These are phyloP conservation scores for Botryotinia calthae DNA, from an alignment of 2,329 filamentous ascomycete species.

Conservation along the genomic window DNA sequence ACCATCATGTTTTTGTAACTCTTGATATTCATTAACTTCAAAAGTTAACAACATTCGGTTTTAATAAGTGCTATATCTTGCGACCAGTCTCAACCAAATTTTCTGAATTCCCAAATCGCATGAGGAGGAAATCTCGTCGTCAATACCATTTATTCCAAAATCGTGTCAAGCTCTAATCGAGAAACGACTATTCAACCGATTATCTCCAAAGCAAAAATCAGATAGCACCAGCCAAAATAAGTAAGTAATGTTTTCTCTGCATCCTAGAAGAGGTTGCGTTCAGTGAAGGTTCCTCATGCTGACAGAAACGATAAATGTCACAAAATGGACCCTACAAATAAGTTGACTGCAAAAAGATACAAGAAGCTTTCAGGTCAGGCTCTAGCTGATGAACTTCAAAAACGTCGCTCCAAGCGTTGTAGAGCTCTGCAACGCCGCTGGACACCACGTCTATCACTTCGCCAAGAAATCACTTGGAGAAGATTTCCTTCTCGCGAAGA, in stretches of 20 bases:
- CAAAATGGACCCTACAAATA: not conserved
- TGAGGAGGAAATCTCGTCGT: not conserved
- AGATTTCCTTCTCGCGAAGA: not conserved
- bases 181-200: not conserved
- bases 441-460: too few species aligned
- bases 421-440: too few species aligned
- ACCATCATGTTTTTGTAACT: too few species aligned
- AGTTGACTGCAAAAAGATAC: not conserved
- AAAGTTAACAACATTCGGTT: not conserved
- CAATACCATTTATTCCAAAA: not conserved
- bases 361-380: not conserved
- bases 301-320: not conserved
- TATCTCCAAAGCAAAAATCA: not conserved
- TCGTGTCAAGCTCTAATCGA: not conserved
- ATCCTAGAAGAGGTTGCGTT: not conserved
- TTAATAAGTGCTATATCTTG: not conserved
- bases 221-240: not conserved
- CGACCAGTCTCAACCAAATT: not conserved
- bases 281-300: not conserved
- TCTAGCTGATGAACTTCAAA: not conserved
- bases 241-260: not conserved
- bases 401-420: too few species aligned
- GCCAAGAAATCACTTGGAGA: too few species aligned
- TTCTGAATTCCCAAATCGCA: not conserved
- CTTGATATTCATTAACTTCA: too few species aligned